These are phyloP conservation scores for Quercus lobata DNA, from an alignment of 331 rosid species.

Conservation along the genomic window DNA sequence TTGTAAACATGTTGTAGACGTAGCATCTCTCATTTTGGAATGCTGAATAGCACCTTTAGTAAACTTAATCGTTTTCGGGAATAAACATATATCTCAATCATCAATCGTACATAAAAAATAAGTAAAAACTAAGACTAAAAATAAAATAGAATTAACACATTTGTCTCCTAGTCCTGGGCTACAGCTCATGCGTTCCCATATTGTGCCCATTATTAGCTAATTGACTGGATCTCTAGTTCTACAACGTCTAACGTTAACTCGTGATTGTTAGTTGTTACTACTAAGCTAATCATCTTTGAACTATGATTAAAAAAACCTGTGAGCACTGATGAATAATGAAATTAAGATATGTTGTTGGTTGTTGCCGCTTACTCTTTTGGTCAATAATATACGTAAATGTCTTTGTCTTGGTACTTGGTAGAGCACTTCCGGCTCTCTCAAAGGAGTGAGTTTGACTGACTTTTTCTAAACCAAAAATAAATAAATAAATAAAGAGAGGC, in stretches of 20 bases:
- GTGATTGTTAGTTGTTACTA: not conserved
- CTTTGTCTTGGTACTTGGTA: too few relatives aligned
- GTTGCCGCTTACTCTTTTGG: not conserved
- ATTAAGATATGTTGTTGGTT: not conserved
- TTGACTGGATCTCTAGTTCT: not conserved
- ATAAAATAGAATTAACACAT: not conserved
- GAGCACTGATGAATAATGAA: not conserved
- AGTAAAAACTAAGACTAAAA: too few relatives aligned
- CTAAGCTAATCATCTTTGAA: not conserved
- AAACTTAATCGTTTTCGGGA: not conserved
- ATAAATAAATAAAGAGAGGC: not conserved
- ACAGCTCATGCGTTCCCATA: not conserved
- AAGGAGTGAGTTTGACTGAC: too few relatives aligned
- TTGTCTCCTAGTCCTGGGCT: too few relatives aligned
- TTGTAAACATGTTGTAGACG: too few relatives aligned
- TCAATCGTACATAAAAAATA: not conserved
- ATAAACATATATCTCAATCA: not conserved
- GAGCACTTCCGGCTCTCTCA: too few relatives aligned
- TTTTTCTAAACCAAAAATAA: too few relatives aligned
- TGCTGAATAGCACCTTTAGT: too few relatives aligned
- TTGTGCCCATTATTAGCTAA: not conserved
- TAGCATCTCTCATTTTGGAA: too few relatives aligned
- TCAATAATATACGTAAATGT: not conserved
- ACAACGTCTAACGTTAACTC: not conserved
- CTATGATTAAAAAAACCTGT: not conserved